Evolutionary conservation across 2,329 filamentous ascomycete genomes (phyloP).

Genomic region (Ascochyta koolunga): DNA sequence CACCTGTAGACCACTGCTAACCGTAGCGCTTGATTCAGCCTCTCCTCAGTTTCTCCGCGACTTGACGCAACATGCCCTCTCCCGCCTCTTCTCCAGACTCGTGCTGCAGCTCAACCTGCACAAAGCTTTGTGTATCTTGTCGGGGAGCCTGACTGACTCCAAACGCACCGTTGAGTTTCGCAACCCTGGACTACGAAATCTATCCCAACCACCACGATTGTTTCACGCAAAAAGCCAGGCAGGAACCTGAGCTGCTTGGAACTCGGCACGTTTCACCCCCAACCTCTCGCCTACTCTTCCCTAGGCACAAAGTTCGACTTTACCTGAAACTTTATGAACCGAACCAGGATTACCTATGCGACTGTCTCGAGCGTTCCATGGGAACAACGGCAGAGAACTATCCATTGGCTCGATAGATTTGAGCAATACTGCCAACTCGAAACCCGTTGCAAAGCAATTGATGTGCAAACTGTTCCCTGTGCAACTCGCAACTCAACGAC

Average conservation of each 20-base stretch:
- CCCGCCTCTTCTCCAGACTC: slow-evolving; percentile 17
- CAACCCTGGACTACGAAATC: slow-evolving; percentile 1
- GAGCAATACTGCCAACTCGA: not conserved
- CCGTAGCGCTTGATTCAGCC: slow-evolving; percentile 13
- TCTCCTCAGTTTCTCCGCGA: slow-evolving; percentile 17
- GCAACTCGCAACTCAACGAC: slow-evolving; percentile 2
- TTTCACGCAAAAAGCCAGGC: slow-evolving; percentile 8
- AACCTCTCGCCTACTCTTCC: slow-evolving; percentile 12
- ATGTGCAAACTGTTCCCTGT: not conserved
- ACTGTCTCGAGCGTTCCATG: not conserved
- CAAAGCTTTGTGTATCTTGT: slow-evolving; percentile 15
- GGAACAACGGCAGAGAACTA: not conserved
- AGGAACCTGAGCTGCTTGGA: slow-evolving; percentile 5
- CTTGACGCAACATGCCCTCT: slow-evolving; percentile 9
- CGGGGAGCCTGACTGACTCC: slow-evolving; percentile 10
- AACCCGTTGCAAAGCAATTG: not conserved
- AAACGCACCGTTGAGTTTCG: slow-evolving; percentile 8
- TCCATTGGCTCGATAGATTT: not conserved
- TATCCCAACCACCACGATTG: slow-evolving; percentile 4
- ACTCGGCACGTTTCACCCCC: slow-evolving; percentile 15
- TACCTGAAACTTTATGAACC: slow-evolving; percentile 11
- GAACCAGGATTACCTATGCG: not conserved
- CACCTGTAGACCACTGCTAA: slow-evolving; percentile 15
- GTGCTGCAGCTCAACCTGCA: slow-evolving; percentile 5
- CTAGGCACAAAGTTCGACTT: slow-evolving; percentile 6